Evolutionary conservation across 768 basidiomycete genomes (phyloP).

Genomic region (Udeniomyces megalosporus): DNA sequence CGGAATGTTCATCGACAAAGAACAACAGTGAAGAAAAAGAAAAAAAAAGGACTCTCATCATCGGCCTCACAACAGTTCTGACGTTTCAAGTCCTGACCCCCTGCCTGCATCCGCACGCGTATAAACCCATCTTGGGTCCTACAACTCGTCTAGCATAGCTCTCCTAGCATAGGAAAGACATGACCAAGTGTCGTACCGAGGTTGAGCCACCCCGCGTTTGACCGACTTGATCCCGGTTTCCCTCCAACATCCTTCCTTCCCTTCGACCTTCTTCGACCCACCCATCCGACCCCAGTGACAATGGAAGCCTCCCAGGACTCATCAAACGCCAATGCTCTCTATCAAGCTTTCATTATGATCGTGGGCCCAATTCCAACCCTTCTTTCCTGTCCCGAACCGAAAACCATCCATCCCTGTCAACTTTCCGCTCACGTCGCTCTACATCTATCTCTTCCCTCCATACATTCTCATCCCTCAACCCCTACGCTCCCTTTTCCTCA

Average conservation of each 20-base stretch:
- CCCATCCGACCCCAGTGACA: background rate
- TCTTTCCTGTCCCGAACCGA: background rate
- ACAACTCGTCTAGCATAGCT: no score
- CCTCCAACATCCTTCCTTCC: background rate
- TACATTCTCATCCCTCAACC: background rate
- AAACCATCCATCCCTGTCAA: background rate
- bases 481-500: background rate
- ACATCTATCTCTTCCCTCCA: background rate
- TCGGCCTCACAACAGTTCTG: no score
- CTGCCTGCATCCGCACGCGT: no score
- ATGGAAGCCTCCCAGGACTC: background rate
- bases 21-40: background rate
- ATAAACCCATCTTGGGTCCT: no score
- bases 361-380: slow-evolving; percentile 37
- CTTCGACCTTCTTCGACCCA: background rate
- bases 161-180: no score
- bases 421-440: background rate
- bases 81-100: no score
- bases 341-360: slow-evolving; percentile 76
- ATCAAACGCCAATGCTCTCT: slow-evolving; percentile 35
- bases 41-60: background rate
- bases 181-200: no score
- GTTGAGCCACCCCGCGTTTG: no score
- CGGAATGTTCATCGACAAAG: no score
- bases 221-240: no score